These are phyloP conservation scores for Penicillium desertorum DNA, from an alignment of 495 filamentous ascomycete genomes.

Conservation along the genomic window DNA sequence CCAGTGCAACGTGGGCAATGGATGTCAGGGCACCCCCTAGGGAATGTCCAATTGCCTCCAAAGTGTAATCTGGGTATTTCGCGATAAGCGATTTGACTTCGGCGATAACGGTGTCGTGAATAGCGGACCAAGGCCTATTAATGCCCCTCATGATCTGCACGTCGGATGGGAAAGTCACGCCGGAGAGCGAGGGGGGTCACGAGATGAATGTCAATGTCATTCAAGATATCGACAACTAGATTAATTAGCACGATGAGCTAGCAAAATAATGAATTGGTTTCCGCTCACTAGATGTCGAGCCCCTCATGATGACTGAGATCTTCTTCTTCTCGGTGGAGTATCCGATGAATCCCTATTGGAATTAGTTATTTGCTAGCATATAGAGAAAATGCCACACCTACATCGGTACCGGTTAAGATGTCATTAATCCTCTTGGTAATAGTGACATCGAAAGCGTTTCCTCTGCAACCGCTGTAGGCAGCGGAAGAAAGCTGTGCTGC, in stretches of 20 bases:
- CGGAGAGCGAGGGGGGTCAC: conserved; percentile 32
- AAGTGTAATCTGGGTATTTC: conserved; percentile 30
- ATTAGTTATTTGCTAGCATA: neutral
- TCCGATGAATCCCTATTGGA: conserved; percentile 29
- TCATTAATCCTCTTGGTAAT: conserved; percentile 35
- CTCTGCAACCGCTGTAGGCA: conserved; percentile 32
- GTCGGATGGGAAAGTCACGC: conserved; percentile 32
- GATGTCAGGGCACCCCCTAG: conserved; percentile 38
- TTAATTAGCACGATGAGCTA: neutral
- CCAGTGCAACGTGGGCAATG: conserved; percentile 35
- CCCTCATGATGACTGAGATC: conserved; percentile 36
- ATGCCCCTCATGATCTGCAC: conserved; percentile 35
- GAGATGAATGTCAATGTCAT: conserved; percentile 36
- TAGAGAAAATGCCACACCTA: neutral
- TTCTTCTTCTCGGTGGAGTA: conserved; percentile 30
- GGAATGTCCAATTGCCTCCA: conserved; percentile 38
- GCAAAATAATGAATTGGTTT: neutral
- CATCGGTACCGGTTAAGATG: conserved; percentile 30
- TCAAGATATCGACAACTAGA: conserved; percentile 34
- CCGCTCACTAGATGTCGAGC: conserved; percentile 29
- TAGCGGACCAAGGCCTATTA: conserved; percentile 30
- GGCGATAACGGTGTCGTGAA: conserved; percentile 32
- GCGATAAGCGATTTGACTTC: conserved; percentile 31
- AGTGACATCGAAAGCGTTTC: conserved; percentile 34
- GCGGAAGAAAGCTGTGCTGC: conserved; percentile 39